Base-by-base conservation (phyloP, 495 filamentous ascomycete species). In the Penicillium atrosanguineum region DNA sequence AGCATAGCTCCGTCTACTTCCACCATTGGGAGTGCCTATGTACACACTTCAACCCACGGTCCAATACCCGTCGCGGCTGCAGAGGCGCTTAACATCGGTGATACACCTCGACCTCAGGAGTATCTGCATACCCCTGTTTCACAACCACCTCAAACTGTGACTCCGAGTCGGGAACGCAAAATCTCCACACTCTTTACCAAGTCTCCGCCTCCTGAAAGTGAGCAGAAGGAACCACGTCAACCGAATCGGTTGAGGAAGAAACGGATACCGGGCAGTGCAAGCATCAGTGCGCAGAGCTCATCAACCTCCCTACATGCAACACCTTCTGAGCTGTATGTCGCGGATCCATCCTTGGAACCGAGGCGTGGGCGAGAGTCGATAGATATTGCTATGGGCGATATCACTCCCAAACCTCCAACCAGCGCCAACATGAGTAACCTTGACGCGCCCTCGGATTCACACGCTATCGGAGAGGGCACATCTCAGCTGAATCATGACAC, bases 161-260 rank as follows among this genome's bases (percentile, higher is more conserved):
- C 89, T 3, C 89, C 90, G 4, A 80, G 75, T 6, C 83, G 78
- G 51, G 89, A 93, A 48, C 81, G 87, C 36, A 87, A 84, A 54
- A 60, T 87, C 31, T 80, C 83, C 23, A 83, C 69, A 52, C 66
- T 94, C 25, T 93, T 94, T 61, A 74, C 80, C 53, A 82, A 85
- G 62, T 85, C 88, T 14, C 85, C 87, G 2, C 69, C 70, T 0
- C 59, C 69, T 0, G 63, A 61, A 31, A 78, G 75, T 18, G 89
- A 89, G 28, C 75, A 77, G 37, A 82, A 79, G 49, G 82, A 80
- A 12, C 44, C 42, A 14, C 79, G 87, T 42, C 85, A 85, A 62
- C 87, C 89, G 2, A 95, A 95, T 55, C 93, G 93, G 68, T 69
- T 97, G 56, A 85, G 81, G 63, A 97, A 97, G 71, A 92, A 88